Evolutionary conservation across 148 eudicot genomes (phyloP).

Genomic region (Linanthus parryae): DNA sequence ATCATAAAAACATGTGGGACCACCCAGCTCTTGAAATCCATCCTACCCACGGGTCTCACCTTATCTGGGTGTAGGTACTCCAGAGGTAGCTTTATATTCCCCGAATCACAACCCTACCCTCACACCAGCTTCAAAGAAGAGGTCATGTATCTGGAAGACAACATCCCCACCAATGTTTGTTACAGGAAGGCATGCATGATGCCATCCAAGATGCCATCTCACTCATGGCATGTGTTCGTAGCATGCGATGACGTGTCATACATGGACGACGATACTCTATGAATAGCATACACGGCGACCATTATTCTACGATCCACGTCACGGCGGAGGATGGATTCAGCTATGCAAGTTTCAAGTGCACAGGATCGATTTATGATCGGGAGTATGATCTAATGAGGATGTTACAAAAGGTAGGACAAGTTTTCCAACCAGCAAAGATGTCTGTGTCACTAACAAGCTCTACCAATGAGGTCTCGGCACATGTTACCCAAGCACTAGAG

Average conservation of each 20-base stretch:
- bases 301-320: conserved; percentile 58
- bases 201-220: no score
- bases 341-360: conserved; percentile 60
- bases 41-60: conserved; percentile 37
- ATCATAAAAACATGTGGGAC: no score
- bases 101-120: no score
- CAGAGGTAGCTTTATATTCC: conserved; percentile 61
- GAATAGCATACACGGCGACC: conserved; percentile 43
- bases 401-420: conserved; percentile 38
- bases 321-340: conserved; percentile 70
- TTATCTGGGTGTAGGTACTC: conserved; percentile 40
- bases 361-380: conserved; percentile 26
- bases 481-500: conserved; percentile 35
- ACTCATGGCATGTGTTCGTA: conserved; percentile 57
- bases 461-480: conserved; percentile 22
- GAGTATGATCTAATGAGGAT: conserved; percentile 17
- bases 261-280: no score
- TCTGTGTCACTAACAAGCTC: conserved; percentile 39
- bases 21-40: conserved; percentile 52
- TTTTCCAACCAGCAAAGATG: conserved; percentile 43
- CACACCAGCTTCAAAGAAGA: no score
- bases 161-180: no score
- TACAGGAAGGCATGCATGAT: conserved; percentile 39
- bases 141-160: no score
- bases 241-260: conserved; percentile 27